Base-by-base conservation (phyloP, 306 rosid species). In the Astragalus membranaceus region DNA sequence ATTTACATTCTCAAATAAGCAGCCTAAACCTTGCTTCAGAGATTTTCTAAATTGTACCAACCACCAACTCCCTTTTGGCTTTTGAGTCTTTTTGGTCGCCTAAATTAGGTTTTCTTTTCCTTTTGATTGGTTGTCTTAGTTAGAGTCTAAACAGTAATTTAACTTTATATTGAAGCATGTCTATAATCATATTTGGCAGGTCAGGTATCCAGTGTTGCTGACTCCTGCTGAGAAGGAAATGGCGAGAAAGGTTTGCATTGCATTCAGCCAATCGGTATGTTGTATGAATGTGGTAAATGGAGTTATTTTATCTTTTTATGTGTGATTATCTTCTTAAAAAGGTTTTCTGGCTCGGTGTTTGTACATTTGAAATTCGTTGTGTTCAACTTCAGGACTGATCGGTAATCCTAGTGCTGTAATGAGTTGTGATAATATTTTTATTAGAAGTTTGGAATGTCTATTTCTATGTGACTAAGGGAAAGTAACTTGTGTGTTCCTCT, bases 251-350 rank as follows among this genome's bases (percentile, higher is more conserved):
- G 99, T 94, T 67, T 91, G 96, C 85, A 77, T 79, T 73, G 97
- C 99, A 54, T 94, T 94, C 84, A 87, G 91, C 74, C 99, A 94
- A 91, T 80, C 85, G 91, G 99, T 94, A 91, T 61, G 97, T 75
- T 62, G 16, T 79, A 48, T 57, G 30, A 55, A 59, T 71, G 48
- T 67, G 64, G 53, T 68, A 56, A 54, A 36, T 73, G 6, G 26
- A 48, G 46, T 33, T 32, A 15, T 41, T 14, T 67, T 62, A 5
- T 51, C 30, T 43, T 52, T 44, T 2, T 5, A 26, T 53, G 6
- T 62, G 30, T 72, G 58, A 12, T 69, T 84, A 17, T 80, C 53
- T 74, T n/a, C 30, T 14, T 8, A 77, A 57, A 59, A 3, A 32
- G 13, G 51, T 29, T 55, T 20, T 47, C 48, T 60, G 69, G 60